Conservation (phyloP, 768 basidiomycete species). For the Mycena sanguinolenta region DNA sequence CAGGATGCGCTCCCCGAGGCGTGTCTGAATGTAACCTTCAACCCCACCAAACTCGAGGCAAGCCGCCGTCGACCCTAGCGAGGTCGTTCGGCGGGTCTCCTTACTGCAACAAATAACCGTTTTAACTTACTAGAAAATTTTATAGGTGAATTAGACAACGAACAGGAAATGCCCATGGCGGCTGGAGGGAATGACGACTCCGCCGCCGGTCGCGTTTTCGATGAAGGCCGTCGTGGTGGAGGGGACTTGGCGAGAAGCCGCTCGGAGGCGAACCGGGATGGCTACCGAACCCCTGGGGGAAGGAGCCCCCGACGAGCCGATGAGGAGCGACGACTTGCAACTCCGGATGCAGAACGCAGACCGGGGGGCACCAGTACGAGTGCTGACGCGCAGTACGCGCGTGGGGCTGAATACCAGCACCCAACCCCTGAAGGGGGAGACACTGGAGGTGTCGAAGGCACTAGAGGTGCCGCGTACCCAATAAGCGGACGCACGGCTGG, state of each 20-base stretch:
- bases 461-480: too few relatives aligned
- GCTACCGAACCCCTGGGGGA: too few relatives aligned
- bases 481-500: background rate
- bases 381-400: conserved; percentile 3
- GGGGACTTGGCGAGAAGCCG: too few relatives aligned
- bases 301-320: too few relatives aligned
- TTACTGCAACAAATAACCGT: background rate
- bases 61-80: conserved; percentile 10
- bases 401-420: background rate
- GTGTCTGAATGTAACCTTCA: background rate
- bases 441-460: too few relatives aligned
- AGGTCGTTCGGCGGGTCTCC: too few relatives aligned
- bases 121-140: conserved; percentile 3
- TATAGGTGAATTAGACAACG: background rate
- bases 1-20: conserved; percentile 12
- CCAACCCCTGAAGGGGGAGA: conserved; percentile 1
- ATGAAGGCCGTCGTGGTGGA: too few relatives aligned
- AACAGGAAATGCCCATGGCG: too few relatives aligned
- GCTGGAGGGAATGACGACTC: too few relatives aligned
- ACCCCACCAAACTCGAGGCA: conserved; percentile 9
- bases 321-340: conserved; percentile 16
- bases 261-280: too few relatives aligned
- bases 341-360: conserved; percentile 4
- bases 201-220: too few relatives aligned
- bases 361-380: conserved; percentile 2